Evolutionary conservation across 371 early-diverging fungal genomes (phyloP).

Genomic region (Mucor indicus): DNA sequence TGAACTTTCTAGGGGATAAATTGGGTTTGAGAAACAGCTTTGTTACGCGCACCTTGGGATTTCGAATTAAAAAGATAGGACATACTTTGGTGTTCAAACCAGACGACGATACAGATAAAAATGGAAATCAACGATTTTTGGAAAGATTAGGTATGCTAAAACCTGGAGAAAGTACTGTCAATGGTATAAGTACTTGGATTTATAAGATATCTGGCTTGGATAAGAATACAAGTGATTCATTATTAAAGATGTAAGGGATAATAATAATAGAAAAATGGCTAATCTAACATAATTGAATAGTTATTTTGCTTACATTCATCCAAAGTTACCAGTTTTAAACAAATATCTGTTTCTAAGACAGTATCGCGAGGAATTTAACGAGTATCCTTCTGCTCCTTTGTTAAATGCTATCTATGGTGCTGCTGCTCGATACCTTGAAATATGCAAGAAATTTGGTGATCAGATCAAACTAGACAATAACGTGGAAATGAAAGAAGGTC

Average conservation of each 20-base stretch:
- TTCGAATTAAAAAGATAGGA: slow-evolving; percentile 34
- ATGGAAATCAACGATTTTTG: slow-evolving; percentile 14
- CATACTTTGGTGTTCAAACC: slow-evolving; percentile 32
- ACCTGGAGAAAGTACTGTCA: slow-evolving; percentile 38
- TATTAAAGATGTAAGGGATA: slow-evolving; percentile 41
- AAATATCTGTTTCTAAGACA: slow-evolving; percentile 44
- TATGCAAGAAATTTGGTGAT: slow-evolving; percentile 36
- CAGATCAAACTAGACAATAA: slow-evolving; percentile 10
- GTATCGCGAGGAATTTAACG: slow-evolving; percentile 36
- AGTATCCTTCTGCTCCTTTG: slow-evolving; percentile 43
- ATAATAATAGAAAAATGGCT: background rate
- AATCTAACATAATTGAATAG: slow-evolving; percentile 9
- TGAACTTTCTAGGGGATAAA: too few relatives aligned
- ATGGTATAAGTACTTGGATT: slow-evolving; percentile 41
- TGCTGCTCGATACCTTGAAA: slow-evolving; percentile 44
- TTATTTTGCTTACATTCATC: slow-evolving; percentile 51
- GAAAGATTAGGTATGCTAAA: slow-evolving; percentile 26
- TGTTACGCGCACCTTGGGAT: slow-evolving; percentile 28
- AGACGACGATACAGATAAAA: slow-evolving; percentile 11
- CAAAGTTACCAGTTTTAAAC: slow-evolving; percentile 46
- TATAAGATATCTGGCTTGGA: slow-evolving; percentile 36
- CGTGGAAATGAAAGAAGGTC: slow-evolving; percentile 22
- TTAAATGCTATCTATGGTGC: slow-evolving; percentile 45
- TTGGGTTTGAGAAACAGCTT: slow-evolving; percentile 41
- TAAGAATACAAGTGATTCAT: slow-evolving; percentile 36